phyloP scores from a whole-genome alignment of 2,329 filamentous ascomycete genomes.

The Dactylellina sp. region DNA sequence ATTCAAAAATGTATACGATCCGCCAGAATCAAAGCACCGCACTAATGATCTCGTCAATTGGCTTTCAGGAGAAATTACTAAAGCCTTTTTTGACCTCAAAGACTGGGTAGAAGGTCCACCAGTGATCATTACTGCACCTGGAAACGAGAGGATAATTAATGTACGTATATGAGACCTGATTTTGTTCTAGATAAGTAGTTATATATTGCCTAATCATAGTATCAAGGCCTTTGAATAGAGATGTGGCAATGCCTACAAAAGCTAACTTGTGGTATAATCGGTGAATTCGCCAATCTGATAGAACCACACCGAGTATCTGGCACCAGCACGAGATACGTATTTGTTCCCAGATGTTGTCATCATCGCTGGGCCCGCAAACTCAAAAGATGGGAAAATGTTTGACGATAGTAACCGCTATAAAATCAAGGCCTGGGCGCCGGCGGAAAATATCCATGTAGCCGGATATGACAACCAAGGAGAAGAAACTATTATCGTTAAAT shows the following conservation, averaged over 20 bases:
- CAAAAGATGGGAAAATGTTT: slow-evolving; percentile 5
- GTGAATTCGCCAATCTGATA: neutral
- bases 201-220: too few relatives aligned
- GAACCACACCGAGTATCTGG: slow-evolving; percentile 1
- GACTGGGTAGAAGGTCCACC: neutral
- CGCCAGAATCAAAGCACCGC: neutral
- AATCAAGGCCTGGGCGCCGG: slow-evolving; percentile 14
- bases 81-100: neutral
- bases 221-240: too few relatives aligned
- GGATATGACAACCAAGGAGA: slow-evolving; percentile 6
- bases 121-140: slow-evolving; percentile 3
- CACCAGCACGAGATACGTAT: slow-evolving; percentile 15
- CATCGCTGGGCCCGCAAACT: neutral
- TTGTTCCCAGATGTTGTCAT: neutral
- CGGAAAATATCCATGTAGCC: slow-evolving; percentile 1
- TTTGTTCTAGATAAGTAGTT: too few relatives aligned
- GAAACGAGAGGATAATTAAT: slow-evolving; percentile 19
- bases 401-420: slow-evolving; percentile 2
- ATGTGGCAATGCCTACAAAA: too few relatives aligned
- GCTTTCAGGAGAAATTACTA: neutral
- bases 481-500: neutral
- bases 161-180: too few relatives aligned
- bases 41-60: slow-evolving; percentile 13
- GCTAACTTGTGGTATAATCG: neutral
- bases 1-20: slow-evolving; percentile 18